Evolutionary conservation across 2,329 filamentous ascomycete genomes (phyloP).

Genomic region (Verticillium alfalfae): DNA sequence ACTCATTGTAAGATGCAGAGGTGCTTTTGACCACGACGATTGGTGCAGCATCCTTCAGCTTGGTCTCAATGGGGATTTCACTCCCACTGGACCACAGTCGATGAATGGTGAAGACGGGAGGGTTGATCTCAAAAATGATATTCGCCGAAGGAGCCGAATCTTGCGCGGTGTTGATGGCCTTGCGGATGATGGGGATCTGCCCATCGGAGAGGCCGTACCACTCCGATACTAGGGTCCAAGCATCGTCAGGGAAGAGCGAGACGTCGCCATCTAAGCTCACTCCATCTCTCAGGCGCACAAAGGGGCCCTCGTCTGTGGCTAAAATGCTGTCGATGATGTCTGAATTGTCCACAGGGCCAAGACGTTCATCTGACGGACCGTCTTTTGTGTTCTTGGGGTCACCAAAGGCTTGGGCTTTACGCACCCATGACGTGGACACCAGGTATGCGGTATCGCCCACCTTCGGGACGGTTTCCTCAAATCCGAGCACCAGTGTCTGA

Average conservation of each 20-base stretch:
- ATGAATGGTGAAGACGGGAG: constrained; percentile 78
- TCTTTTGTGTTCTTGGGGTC: constrained; percentile 50
- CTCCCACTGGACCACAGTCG: constrained; percentile 64
- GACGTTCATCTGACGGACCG: constrained; percentile 53
- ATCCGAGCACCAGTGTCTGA: constrained; percentile 50
- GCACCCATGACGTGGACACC: constrained; percentile 75
- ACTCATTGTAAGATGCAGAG: constrained; percentile 64
- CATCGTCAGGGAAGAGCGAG: constrained; percentile 69
- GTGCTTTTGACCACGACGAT: constrained; percentile 66
- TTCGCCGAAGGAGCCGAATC: constrained; percentile 53
- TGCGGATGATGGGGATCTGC: constrained; percentile 67
- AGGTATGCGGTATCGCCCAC: constrained; percentile 74
- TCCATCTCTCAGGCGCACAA: constrained; percentile 69
- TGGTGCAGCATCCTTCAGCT: constrained; percentile 56
- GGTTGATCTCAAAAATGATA: constrained; percentile 76
- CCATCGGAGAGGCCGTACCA: constrained; percentile 76
- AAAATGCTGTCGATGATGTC: constrained; percentile 66
- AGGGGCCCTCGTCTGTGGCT: constrained; percentile 42
- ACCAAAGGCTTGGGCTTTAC: constrained; percentile 61
- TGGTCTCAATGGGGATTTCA: constrained; percentile 50
- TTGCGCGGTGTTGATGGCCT: constrained; percentile 69
- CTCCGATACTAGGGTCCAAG: constrained; percentile 73
- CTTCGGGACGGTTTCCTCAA: constrained; percentile 45
- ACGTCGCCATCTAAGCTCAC: constrained; percentile 61
- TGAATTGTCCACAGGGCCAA: constrained; percentile 83